Conservation (phyloP, 345 rosid species). For the Eucalyptus paniculata region DNA sequence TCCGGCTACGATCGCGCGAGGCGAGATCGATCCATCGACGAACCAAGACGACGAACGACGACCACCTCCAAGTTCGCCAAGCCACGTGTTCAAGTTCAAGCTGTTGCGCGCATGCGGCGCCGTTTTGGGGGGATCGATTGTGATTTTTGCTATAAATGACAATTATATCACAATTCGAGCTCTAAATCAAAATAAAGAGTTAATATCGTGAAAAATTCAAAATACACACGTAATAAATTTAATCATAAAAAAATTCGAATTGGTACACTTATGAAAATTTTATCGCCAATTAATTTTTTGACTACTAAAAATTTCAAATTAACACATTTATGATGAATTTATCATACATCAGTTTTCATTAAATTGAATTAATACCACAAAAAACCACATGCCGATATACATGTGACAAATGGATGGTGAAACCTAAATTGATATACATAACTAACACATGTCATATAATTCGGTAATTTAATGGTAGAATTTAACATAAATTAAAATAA, state of each 20-base stretch:
- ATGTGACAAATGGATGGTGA: no score
- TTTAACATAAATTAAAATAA: no score
- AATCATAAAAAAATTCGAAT: no score
- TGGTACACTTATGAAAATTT: no score
- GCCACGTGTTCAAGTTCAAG: neutral
- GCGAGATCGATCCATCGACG: neutral
- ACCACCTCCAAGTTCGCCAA: neutral
- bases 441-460: no score
- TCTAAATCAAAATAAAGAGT: neutral
- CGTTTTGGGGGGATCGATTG: neutral
- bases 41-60: neutral
- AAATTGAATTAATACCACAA: no score
- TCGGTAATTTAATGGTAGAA: accelerated
- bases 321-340: no score
- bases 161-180: neutral
- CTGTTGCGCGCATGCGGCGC: neutral
- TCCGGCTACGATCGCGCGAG: neutral
- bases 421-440: no score
- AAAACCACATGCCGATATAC: accelerated
- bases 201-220: no score
- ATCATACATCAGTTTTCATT: accelerated
- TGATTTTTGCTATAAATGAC: neutral
- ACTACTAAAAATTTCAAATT: no score
- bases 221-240: no score
- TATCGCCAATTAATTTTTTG: no score